These are phyloP conservation scores for Mucor irregularis DNA, from an alignment of 371 early-diverging fungal species.

Conservation along the genomic window DNA sequence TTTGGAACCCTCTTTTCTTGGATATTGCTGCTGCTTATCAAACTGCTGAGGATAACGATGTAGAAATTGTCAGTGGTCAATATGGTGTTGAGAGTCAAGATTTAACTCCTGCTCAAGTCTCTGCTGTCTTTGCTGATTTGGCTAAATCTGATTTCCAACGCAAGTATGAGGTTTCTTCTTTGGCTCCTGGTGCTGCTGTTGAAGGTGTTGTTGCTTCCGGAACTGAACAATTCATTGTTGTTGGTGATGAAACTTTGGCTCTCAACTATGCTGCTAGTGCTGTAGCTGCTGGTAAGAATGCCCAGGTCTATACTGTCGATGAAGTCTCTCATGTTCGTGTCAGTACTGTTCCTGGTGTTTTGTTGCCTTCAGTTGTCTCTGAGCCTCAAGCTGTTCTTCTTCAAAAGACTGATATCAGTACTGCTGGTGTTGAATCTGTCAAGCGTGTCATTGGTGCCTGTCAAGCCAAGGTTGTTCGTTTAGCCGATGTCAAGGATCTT, in stretches of 20 bases:
- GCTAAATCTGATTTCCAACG: constrained; percentile 25
- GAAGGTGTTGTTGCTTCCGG: constrained; percentile 1
- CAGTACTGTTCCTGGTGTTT: constrained; percentile 9
- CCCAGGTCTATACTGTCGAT: constrained; percentile 29
- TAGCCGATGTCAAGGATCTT: background rate
- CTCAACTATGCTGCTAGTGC: constrained; percentile 23
- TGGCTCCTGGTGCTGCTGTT: background rate
- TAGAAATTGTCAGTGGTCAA: constrained; percentile 55
- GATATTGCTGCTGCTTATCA: constrained; percentile 74
- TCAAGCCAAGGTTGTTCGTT: constrained; percentile 4
- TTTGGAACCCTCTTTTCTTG: constrained; percentile 80
- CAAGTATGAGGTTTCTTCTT: constrained; percentile 40
- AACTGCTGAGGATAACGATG: constrained; percentile 44
- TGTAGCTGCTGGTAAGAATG: constrained; percentile 19
- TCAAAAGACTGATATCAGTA: constrained; percentile 9
- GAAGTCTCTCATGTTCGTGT: constrained; percentile 36
- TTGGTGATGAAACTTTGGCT: constrained; percentile 24
- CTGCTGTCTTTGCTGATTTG: constrained; percentile 43
- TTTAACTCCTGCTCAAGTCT: constrained; percentile 47
- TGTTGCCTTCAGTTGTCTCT: constrained; percentile 32
- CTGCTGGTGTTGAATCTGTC: constrained; percentile 21
- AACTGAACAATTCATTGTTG: constrained; percentile 24
- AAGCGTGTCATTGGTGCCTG: constrained; percentile 18
- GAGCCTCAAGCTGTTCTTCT: constrained; percentile 23
- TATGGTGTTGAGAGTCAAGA: constrained; percentile 50